Evolutionary conservation across 495 filamentous ascomycete genomes (phyloP).

Genomic region (Oidiodendron maius): DNA sequence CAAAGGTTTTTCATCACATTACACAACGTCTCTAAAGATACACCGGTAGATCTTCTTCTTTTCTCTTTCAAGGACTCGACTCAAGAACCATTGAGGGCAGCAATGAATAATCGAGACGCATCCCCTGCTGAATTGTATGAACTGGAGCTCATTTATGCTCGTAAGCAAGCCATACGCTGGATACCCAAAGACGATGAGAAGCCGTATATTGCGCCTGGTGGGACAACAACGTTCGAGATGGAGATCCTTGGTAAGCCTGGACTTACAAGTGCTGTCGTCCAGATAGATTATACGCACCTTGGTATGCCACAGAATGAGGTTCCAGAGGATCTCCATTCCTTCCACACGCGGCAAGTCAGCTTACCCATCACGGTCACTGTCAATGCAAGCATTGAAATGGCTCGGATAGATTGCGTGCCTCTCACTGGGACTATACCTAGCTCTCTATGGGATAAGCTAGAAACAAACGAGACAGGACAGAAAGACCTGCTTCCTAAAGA

Average conservation of each 20-base stretch:
- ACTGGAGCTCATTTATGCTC: slow-evolving; percentile 68
- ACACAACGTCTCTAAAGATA: slow-evolving; percentile 64
- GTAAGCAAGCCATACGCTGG: slow-evolving; percentile 67
- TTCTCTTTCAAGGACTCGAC: slow-evolving; percentile 90
- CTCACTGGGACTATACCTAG: slow-evolving; percentile 48
- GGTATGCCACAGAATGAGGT: slow-evolving; percentile 58
- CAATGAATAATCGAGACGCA: slow-evolving; percentile 68
- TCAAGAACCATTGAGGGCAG: slow-evolving; percentile 65
- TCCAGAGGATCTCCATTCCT: slow-evolving; percentile 71
- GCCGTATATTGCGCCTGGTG: slow-evolving; percentile 59
- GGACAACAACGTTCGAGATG: slow-evolving; percentile 68
- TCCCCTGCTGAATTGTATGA: slow-evolving; percentile 76
- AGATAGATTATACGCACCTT: slow-evolving; percentile 76
- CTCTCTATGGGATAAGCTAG: slow-evolving; percentile 32
- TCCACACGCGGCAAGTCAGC: slow-evolving; percentile 79
- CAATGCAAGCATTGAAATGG: slow-evolving; percentile 79
- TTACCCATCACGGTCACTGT: slow-evolving; percentile 84
- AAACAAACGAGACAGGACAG: slow-evolving; percentile 18
- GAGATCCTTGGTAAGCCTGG: slow-evolving; percentile 83
- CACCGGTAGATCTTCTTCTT: slow-evolving; percentile 73
- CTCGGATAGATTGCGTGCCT: slow-evolving; percentile 71
- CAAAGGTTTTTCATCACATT: slow-evolving; percentile 73
- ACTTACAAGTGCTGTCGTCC: slow-evolving; percentile 71
- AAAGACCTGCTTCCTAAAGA: slow-evolving; percentile 36
- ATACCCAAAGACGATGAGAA: slow-evolving; percentile 44